A percentile compares a stretch with the other conserved stretches of the same genome.
phyloP scores from a whole-genome alignment of 1,139 yeast genomes.

The Schwanniomyces etchellsii region DNA sequence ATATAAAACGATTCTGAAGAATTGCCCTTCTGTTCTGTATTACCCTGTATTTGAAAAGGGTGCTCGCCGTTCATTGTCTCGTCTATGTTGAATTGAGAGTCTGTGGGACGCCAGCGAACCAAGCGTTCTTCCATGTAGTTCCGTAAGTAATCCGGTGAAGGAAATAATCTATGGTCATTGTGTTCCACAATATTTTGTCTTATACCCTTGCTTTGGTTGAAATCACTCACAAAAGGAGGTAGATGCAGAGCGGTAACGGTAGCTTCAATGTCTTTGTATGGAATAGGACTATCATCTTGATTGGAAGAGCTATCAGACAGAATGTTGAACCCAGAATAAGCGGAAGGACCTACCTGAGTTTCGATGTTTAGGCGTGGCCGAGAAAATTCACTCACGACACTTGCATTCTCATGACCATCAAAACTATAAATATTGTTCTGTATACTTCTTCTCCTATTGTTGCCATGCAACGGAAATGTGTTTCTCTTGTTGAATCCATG shows the following conservation, averaged over 20 bases:
- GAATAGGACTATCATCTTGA: constrained; percentile 5
- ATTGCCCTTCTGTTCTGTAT: neutral
- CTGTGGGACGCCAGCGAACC: constrained; percentile 48
- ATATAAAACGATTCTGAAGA: neutral
- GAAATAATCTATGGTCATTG: constrained; percentile 12
- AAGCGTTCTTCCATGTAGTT: constrained; percentile 48
- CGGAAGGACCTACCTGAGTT: too few species aligned
- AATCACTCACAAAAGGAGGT: constrained; percentile 8
- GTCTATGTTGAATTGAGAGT: constrained; percentile 35
- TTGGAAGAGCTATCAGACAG: too few species aligned
- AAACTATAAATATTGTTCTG: too few species aligned
- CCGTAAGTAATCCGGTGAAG: constrained; percentile 24
- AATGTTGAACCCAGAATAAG: too few species aligned
- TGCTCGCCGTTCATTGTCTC: constrained; percentile 32
- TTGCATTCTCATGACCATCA: too few species aligned
- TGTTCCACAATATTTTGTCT: constrained; percentile 11
- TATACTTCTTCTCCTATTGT: too few species aligned
- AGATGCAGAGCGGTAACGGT: constrained; percentile 9
- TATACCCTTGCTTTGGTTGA: constrained; percentile 3
- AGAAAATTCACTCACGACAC: too few species aligned
- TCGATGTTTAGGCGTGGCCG: too few species aligned
- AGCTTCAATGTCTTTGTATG: constrained; percentile 4
- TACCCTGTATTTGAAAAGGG: constrained; percentile 25
- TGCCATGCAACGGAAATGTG: too few species aligned
- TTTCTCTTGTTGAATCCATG: too few species aligned